These are phyloP conservation scores for Venturia oleaginea DNA, from an alignment of 2,329 filamentous ascomycete genomes.

Conservation along the genomic window DNA sequence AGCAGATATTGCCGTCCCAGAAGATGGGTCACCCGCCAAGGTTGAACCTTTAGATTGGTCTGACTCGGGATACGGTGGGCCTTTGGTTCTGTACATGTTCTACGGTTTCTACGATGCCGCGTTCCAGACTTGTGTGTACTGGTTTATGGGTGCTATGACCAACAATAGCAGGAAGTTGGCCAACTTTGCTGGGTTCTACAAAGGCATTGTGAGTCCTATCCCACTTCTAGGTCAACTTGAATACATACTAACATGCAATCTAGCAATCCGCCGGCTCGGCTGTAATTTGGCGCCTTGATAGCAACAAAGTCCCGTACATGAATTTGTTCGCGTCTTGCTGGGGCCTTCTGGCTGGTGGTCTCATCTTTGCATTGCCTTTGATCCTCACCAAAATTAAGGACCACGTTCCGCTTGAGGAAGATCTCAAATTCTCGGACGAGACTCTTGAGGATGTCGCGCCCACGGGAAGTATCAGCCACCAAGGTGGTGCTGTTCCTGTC, in stretches of 20 bases:
- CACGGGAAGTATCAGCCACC: not conserved
- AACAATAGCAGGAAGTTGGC: slow-evolving; percentile 89
- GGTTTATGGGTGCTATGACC: slow-evolving; percentile 89
- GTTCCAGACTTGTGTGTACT: slow-evolving; percentile 88
- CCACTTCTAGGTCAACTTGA: not conserved
- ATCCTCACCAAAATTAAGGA: slow-evolving; percentile 74
- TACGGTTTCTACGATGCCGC: slow-evolving; percentile 83
- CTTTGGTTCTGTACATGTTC: slow-evolving; percentile 84
- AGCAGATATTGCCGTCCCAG: slow-evolving; percentile 20
- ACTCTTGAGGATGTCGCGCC: slow-evolving; percentile 59
- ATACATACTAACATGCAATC: not conserved
- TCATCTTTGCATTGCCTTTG: slow-evolving; percentile 69
- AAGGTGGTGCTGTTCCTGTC: not conserved
- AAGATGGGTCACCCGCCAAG: slow-evolving; percentile 16
- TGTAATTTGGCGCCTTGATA: slow-evolving; percentile 64
- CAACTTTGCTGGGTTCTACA: slow-evolving; percentile 87
- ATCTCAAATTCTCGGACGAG: slow-evolving; percentile 78
- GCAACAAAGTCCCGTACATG: slow-evolving; percentile 50
- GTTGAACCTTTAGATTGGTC: slow-evolving; percentile 50
- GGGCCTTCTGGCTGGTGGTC: slow-evolving; percentile 63
- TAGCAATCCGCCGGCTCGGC: slow-evolving; percentile 73
- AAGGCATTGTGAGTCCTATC: slow-evolving; percentile 49
- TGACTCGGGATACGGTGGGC: slow-evolving; percentile 58
- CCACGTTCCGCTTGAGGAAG: slow-evolving; percentile 69
- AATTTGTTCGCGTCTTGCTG: slow-evolving; percentile 67